Evolutionary conservation across 2,329 filamentous ascomycete genomes (phyloP).

Genomic region (Xylaria sp.): DNA sequence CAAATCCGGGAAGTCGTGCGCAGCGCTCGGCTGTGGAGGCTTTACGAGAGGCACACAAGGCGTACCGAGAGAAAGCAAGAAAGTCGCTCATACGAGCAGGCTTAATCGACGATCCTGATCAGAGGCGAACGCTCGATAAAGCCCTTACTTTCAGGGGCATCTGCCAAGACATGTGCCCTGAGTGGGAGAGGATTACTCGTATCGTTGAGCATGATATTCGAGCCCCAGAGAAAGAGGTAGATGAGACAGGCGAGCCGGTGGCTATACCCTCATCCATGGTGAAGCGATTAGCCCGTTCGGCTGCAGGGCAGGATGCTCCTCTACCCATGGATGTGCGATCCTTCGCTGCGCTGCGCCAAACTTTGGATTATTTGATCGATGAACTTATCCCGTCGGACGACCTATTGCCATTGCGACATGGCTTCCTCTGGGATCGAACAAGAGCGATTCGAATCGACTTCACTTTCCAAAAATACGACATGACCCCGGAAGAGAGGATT

Average conservation of each 20-base stretch:
- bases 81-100: constrained; percentile 60
- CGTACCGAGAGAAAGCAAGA: constrained; percentile 60
- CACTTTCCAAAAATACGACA: constrained; percentile 63
- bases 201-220: constrained; percentile 65
- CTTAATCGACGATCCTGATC: constrained; percentile 66
- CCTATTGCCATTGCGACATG: constrained; percentile 59
- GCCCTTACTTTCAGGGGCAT: constrained; percentile 70
- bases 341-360: constrained; percentile 58
- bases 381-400: constrained; percentile 58
- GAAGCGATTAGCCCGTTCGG: constrained; percentile 68
- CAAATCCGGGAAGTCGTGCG: constrained; percentile 54
- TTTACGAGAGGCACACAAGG: constrained; percentile 59
- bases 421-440: constrained; percentile 70
- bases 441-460: constrained; percentile 70
- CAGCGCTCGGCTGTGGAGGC: constrained; percentile 56
- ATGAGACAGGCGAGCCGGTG: constrained; percentile 44
- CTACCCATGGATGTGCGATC: constrained; percentile 70
- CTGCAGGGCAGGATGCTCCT: constrained; percentile 68
- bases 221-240: constrained; percentile 54
- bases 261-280: constrained; percentile 61
- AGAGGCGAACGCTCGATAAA: constrained; percentile 62
- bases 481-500: constrained; percentile 58
- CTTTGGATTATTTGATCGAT: constrained; percentile 66
- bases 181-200: constrained; percentile 65
- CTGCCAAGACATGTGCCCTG: constrained; percentile 71